These are phyloP conservation scores for Lantana camara DNA, from an alignment of 257 asterid genomes.

Conservation along the genomic window DNA sequence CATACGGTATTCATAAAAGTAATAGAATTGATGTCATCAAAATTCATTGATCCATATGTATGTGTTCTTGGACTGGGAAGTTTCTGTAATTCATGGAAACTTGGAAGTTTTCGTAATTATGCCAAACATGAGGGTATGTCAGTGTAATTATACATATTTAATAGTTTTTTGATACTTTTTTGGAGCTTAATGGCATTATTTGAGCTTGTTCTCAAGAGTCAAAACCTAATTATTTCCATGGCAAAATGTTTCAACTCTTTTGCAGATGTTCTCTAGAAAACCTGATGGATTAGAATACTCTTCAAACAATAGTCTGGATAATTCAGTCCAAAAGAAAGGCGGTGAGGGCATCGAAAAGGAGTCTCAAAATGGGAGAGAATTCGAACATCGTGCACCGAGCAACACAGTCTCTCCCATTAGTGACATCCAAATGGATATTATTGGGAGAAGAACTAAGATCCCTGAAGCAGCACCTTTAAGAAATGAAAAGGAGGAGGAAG, in stretches of 20 bases:
- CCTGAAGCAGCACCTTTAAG: constrained; percentile 20
- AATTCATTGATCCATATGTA: too few relatives aligned
- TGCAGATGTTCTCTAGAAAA: constrained; percentile 44
- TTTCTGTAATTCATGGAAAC: too few relatives aligned
- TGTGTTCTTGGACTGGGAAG: too few relatives aligned
- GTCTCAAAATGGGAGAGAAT: constrained; percentile 16
- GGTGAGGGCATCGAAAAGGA: background rate
- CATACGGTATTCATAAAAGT: too few relatives aligned
- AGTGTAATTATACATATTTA: too few relatives aligned
- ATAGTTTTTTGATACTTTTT: too few relatives aligned
- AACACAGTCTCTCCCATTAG: constrained; percentile 19
- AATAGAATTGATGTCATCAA: too few relatives aligned
- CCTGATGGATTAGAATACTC: constrained; percentile 5
- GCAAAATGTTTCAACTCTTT: background rate
- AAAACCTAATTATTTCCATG: constrained; percentile 1
- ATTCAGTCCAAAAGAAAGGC: constrained; percentile 30
- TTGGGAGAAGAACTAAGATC: constrained; percentile 11
- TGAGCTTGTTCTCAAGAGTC: background rate
- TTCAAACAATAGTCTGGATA: constrained; percentile 14
- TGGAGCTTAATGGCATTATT: background rate
- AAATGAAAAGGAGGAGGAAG: constrained; percentile 35
- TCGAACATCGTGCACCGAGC: constrained; percentile 7
- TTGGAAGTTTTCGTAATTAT: too few relatives aligned
- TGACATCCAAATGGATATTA: constrained; percentile 43
- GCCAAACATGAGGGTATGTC: too few relatives aligned